Evolutionary conservation across 1,284 basidiomycete genomes (phyloP).

Genomic region (Mycosarcoma mackinlayi): DNA sequence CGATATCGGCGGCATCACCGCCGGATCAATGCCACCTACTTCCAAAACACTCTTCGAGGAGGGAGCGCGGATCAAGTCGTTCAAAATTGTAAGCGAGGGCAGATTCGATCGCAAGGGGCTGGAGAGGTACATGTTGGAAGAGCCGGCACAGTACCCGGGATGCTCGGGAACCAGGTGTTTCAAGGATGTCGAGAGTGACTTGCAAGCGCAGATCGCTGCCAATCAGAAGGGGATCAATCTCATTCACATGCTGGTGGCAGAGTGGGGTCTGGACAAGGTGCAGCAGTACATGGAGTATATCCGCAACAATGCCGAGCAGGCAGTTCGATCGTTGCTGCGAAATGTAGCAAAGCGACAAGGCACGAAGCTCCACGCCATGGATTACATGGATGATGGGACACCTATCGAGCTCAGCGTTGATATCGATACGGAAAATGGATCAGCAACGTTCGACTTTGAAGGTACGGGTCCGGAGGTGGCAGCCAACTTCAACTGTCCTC

Average conservation of each 20-base stretch:
- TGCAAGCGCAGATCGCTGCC: conserved; percentile 95
- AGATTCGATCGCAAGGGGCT: conserved; percentile 82
- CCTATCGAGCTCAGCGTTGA: conserved; percentile 83
- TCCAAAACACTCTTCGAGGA: conserved; percentile 91
- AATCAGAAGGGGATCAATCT: conserved; percentile 84
- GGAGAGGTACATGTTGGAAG: conserved; percentile 83
- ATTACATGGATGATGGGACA: conserved; percentile 69
- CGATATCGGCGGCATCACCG: conserved; percentile 76
- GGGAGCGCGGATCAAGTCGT: conserved; percentile 88
- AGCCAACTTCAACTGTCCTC: conserved; percentile 83
- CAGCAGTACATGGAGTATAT: conserved; percentile 75
- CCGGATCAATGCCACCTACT: conserved; percentile 91
- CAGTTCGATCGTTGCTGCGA: conserved; percentile 83
- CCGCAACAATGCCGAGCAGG: conserved; percentile 86
- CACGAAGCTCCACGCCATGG: conserved; percentile 77
- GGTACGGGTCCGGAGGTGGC: conserved; percentile 85
- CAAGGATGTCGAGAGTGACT: conserved; percentile 87
- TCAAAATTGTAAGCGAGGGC: conserved; percentile 89
- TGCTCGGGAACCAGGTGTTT: conserved; percentile 71
- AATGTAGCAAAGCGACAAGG: conserved; percentile 77
- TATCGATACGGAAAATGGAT: conserved; percentile 81
- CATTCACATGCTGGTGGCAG: conserved; percentile 77
- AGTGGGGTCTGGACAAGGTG: conserved; percentile 86
- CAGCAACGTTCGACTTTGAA: conserved; percentile 87
- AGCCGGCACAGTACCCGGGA: conserved; percentile 78